phyloP scores from a whole-genome alignment of 179 eudicot genomes.

The Sideroxylon spinosum region DNA sequence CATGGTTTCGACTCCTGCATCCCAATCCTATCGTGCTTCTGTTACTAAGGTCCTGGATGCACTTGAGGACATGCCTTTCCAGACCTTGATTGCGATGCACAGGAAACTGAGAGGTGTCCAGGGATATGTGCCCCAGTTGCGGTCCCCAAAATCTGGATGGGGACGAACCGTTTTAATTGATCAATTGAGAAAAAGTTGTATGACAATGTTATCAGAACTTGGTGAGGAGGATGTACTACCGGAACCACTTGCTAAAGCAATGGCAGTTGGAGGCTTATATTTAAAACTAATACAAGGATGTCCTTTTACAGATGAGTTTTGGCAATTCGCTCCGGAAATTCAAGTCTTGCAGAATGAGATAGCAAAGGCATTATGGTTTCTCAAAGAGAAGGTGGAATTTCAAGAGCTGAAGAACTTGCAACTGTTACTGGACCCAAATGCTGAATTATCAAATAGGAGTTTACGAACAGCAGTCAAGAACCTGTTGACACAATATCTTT shows the following conservation, averaged over 20 bases:
- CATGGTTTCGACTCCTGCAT: conserved; percentile 19
- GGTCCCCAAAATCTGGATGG: conserved; percentile 29
- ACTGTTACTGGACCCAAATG: conserved; percentile 41
- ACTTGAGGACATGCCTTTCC: conserved; percentile 43
- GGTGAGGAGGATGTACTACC: conserved; percentile 42
- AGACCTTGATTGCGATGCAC: conserved; percentile 51
- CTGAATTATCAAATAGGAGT: conserved; percentile 25
- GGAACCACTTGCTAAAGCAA: conserved; percentile 58
- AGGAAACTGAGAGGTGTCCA: conserved; percentile 54
- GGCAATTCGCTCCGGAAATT: conserved; percentile 38
- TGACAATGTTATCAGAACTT: conserved; percentile 37
- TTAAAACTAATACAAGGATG: conserved; percentile 29
- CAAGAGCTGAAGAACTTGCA: conserved; percentile 41
- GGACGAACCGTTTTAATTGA: conserved; percentile 24
- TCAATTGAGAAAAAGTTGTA: conserved; percentile 28
- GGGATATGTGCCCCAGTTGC: conserved; percentile 37
- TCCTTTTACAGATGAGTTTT: conserved; percentile 28
- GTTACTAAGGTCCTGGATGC: conserved; percentile 41
- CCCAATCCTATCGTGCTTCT: conserved; percentile 39
- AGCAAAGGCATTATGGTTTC: conserved; percentile 50
- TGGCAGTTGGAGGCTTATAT: conserved; percentile 58
- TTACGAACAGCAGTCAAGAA: conserved; percentile 35
- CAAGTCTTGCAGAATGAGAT: conserved; percentile 57
- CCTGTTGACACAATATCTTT: conserved; percentile 61
- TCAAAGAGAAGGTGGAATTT: conserved; percentile 34